Evolutionary conservation across 148 eudicot species (phyloP).

Genomic region (Camellia sinensis): DNA sequence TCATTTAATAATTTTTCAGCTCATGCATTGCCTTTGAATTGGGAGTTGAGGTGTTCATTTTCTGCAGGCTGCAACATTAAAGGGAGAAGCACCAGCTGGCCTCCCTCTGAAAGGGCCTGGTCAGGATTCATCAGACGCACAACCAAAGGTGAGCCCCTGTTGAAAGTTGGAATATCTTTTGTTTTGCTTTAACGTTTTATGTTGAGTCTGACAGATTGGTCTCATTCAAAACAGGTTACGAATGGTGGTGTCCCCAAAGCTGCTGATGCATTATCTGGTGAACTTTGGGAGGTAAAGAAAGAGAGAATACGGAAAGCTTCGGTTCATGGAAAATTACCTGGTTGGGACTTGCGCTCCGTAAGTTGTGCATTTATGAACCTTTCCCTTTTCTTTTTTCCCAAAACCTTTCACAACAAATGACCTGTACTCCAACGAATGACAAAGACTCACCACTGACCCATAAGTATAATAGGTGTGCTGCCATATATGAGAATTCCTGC

Average conservation of each 20-base stretch:
- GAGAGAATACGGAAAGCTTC: slow-evolving; percentile 81
- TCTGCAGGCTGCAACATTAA: slow-evolving; percentile 90
- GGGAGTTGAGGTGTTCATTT: background rate
- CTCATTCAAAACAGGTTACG: slow-evolving; percentile 41
- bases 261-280: slow-evolving; percentile 92
- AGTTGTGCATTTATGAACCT: slow-evolving; percentile 32
- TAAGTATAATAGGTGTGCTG: too few relatives aligned
- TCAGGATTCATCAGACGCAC: slow-evolving; percentile 86
- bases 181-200: slow-evolving; percentile 17
- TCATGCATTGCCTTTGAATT: slow-evolving; percentile 9
- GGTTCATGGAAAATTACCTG: slow-evolving; percentile 73
- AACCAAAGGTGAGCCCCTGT: slow-evolving; percentile 52
- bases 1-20: background rate
- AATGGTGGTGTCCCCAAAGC: slow-evolving; percentile 73
- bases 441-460: too few relatives aligned
- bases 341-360: slow-evolving; percentile 97
- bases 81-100: slow-evolving; percentile 97
- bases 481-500: too few relatives aligned
- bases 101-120: slow-evolving; percentile 94
- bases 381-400: background rate
- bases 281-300: slow-evolving; percentile 94
- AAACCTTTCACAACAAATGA: too few relatives aligned
- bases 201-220: slow-evolving; percentile 13
- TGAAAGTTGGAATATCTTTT: slow-evolving; percentile 2
- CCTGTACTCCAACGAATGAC: too few relatives aligned